Percentiles rank a stretch among this genome's conserved stretches.
Evolutionary conservation across 345 rosid species (phyloP).

Genomic region (Aethionema arabicum): DNA sequence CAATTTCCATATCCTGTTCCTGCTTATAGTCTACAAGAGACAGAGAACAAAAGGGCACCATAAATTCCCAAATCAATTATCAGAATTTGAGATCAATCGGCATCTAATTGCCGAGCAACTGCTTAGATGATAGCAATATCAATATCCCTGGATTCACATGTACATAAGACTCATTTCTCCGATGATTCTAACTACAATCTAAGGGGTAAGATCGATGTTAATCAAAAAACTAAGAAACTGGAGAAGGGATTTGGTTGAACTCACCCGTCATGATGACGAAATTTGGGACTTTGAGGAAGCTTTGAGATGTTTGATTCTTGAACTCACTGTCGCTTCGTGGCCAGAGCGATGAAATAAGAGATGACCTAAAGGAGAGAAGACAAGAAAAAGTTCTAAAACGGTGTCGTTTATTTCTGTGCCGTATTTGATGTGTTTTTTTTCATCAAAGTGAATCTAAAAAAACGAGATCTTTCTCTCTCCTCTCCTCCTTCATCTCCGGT

Average conservation of each 20-base stretch:
- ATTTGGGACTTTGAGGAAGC: conserved; percentile 18
- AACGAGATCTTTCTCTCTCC: conserved; percentile 21
- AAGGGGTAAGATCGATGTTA: conserved; percentile 2
- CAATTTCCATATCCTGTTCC: conserved; percentile 98
- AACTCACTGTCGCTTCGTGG: conserved; percentile 25
- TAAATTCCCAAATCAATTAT: not conserved
- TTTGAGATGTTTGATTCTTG: conserved; percentile 21
- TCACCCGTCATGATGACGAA: conserved; percentile 37
- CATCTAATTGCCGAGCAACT: conserved; percentile 8
- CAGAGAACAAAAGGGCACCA: not conserved
- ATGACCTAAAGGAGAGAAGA: conserved; percentile 34
- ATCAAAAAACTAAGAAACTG: conserved; percentile 7
- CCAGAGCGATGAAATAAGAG: conserved; percentile 22
- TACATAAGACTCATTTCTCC: conserved; percentile 5
- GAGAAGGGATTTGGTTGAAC: conserved; percentile 4
- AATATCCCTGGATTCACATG: conserved; percentile 5
- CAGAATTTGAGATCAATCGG: conserved; percentile 16
- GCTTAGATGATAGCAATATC: not conserved
- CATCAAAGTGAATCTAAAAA: not conserved
- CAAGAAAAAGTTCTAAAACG: conserved; percentile 26
- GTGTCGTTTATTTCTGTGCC: not conserved
- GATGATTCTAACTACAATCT: not conserved
- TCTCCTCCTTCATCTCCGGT: conserved; percentile 19
- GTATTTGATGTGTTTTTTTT: not conserved
- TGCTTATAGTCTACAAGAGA: conserved; percentile 58